A percentile compares a stretch with the other conserved stretches of the same genome.
phyloP scores from a whole-genome alignment of 495 filamentous ascomycete species.

The Penicillium steckii region DNA sequence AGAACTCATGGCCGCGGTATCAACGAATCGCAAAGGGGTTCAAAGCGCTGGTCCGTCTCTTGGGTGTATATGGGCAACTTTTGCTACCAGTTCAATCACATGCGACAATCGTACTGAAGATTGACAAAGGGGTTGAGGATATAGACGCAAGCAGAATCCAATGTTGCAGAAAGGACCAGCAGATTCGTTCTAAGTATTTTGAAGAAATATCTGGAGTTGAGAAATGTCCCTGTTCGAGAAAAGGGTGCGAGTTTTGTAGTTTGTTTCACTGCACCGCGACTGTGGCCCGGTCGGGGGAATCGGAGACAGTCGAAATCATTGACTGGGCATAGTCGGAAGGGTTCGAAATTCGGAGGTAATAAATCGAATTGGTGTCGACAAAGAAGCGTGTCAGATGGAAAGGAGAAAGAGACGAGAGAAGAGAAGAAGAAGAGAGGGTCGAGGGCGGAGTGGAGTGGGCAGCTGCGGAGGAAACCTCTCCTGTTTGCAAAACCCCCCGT shows the following conservation, averaged over 20 bases:
- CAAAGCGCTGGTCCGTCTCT: constrained; percentile 9
- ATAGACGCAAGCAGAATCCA: too few relatives aligned
- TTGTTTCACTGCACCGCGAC: constrained; percentile 17
- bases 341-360: constrained; percentile 3
- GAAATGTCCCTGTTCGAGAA: constrained; percentile 10
- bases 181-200: neutral
- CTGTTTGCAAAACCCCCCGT: constrained; percentile 1
- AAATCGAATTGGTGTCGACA: neutral
- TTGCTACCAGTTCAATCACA: constrained; percentile 14
- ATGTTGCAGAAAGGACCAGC: neutral
- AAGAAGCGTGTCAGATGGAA: neutral
- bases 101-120: constrained; percentile 2
- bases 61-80: constrained; percentile 5
- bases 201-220: constrained; percentile 3
- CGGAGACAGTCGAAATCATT: constrained; percentile 14
- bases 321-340: constrained; percentile 15
- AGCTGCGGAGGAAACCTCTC: constrained; percentile 27
- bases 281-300: constrained; percentile 16
- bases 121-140: neutral
- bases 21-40: constrained; percentile 16
- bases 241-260: constrained; percentile 15
- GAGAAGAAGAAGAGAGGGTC: constrained; percentile 22
- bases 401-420: constrained; percentile 12
- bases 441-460: constrained; percentile 17
- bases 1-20: constrained; percentile 59